Base-by-base conservation (phyloP, 108 stramenopile species). In the Nannochloropsis salina region DNA sequence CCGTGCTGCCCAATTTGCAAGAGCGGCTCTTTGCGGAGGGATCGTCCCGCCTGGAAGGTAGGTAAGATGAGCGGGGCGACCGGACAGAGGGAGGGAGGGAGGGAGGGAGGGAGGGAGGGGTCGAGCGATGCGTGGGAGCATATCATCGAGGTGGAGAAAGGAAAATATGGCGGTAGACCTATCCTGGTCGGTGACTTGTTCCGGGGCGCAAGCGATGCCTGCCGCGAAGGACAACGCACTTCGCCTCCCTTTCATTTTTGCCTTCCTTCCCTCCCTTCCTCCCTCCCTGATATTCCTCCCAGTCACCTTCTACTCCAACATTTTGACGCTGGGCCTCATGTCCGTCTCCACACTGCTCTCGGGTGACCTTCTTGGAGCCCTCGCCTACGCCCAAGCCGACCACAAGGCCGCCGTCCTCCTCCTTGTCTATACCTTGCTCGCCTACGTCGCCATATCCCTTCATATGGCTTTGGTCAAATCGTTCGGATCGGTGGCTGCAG, bases 291-390 rank as follows among this genome's bases (percentile, higher is more conserved):
- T 80, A 11, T 80, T 8, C 31, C 45, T 45, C 12, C 45, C 82
- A 88, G 97, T 98, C 40, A 98, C 96, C 82, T 95, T 96, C 84
- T 97, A 88, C 87, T 96, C 95, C 21, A 98, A 98, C 86, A 87
- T 95, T 3, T 94, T 96, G 45, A 95, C 95, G 9, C 85, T 98
- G 41, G 89, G 95, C 43, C 93, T 91, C 84, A 96, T 96, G 92
- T 94, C 95, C 5, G 80, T 93, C 42, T 94, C 95, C 40, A 94
- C 95, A 9, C 84, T 90, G 1, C 47, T 93, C 42, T 95, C 94
- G 82, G 97, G 97, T 11, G 96, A 97, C 91, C 86, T 98, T 84
- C 80, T 92, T 43, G 95, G 93, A 61, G 86, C 94, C 42, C 86
- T 94, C 80, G 82, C 84, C 44, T 94, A 94, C 88, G 94, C 94